phyloP scores from a whole-genome alignment of 225 moss, liverwort and hornwort species.

The Antitrichia curtipendula region DNA sequence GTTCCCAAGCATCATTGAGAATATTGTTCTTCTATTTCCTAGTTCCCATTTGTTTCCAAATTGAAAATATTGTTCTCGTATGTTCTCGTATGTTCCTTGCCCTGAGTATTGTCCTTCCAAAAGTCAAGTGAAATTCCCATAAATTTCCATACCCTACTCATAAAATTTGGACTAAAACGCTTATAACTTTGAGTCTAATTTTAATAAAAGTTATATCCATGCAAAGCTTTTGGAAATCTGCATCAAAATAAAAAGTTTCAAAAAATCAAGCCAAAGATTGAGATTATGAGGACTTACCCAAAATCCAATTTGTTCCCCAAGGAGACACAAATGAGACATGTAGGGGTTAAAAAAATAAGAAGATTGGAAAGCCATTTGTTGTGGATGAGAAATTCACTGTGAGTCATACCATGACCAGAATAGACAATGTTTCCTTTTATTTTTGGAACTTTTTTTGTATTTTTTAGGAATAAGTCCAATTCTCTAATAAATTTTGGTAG shows the following conservation, averaged over 20 bases:
- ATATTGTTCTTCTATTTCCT: neutral
- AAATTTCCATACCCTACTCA: too few species aligned
- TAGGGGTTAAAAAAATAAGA: neutral
- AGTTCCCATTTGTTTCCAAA: neutral
- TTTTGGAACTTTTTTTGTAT: too few species aligned
- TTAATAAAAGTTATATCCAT: neutral
- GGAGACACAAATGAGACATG: neutral
- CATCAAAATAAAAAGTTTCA: neutral
- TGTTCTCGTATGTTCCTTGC: neutral
- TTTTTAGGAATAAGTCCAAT: too few species aligned
- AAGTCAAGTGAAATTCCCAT: neutral
- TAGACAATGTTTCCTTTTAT: neutral
- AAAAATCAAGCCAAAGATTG: neutral
- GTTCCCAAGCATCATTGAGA: neutral
- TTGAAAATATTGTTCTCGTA: neutral
- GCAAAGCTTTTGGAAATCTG: neutral
- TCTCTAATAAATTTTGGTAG: neutral
- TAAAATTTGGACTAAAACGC: neutral
- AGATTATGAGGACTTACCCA: neutral
- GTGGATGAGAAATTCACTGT: neutral
- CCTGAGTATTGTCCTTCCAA: neutral
- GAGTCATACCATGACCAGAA: neutral
- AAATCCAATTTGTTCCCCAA: accelerated
- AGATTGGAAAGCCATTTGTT: neutral
- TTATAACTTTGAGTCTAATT: neutral